Conservation (phyloP, 2,329 filamentous ascomycete genomes). For the Aphanoascus verrucosus region DNA sequence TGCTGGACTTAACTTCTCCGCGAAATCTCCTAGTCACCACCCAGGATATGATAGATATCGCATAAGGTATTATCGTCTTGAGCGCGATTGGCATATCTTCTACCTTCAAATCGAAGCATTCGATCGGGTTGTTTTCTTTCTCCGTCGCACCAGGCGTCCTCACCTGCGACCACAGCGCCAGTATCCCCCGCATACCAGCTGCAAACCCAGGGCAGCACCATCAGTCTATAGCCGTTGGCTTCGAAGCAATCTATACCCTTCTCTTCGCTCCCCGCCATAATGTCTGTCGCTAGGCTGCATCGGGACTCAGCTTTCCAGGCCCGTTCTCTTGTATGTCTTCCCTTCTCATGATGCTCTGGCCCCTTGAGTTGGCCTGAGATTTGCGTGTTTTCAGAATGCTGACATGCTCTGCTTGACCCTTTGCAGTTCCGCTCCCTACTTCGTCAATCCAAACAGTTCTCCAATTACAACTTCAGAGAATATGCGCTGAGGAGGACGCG, state of each 20-base stretch:
- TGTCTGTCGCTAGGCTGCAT: constrained; percentile 36
- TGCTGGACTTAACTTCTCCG: background rate
- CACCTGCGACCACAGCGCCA: background rate
- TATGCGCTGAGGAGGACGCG: constrained; percentile 84
- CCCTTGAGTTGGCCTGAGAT: background rate
- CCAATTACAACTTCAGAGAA: constrained; percentile 94
- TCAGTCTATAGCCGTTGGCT: background rate
- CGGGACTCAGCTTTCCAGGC: constrained; percentile 38
- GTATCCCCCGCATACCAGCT: background rate
- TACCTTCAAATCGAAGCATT: background rate
- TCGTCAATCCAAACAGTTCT: constrained; percentile 75
- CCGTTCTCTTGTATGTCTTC: constrained; percentile 35
- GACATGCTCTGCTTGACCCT: background rate
- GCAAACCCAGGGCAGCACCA: background rate
- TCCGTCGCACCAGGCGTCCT: background rate
- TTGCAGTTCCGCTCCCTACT: constrained; percentile 80
- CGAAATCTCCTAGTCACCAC: constrained; percentile 16
- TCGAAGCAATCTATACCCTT: background rate
- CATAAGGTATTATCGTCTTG: constrained; percentile 15
- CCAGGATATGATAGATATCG: constrained; percentile 18
- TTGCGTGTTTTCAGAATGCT: background rate
- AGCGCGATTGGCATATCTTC: background rate
- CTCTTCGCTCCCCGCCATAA: constrained; percentile 18
- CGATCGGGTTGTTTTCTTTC: background rate
- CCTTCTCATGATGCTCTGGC: background rate